Base-by-base conservation (phyloP, 139 green algal species). In the Pseudopediastrum boryanum region DNA sequence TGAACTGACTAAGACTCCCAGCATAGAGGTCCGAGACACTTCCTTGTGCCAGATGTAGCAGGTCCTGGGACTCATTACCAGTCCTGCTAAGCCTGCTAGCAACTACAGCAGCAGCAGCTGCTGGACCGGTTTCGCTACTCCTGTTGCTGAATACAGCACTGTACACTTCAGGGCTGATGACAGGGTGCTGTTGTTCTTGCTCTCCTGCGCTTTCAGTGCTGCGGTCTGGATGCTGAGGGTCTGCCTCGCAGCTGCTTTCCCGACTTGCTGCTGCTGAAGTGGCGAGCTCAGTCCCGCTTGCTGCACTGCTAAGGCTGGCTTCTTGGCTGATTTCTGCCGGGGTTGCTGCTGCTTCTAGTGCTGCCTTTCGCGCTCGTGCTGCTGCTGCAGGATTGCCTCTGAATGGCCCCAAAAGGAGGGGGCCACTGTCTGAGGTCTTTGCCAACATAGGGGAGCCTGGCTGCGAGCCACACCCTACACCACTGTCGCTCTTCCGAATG, bases 331-430 rank as follows among this genome's bases (percentile, higher is more conserved):
- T 9, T 41, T 23, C 29, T 29, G 61, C 61, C 16, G 33, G 29
- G 13, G 61, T 50, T 64, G 69, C 48, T 21, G 59, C 23, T 51
- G 69, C 69, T 66, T 48, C 69, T 44, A 50, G 46, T 36, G 69
- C 48, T 42, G 69, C 38, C n/a, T n/a, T n/a, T n/a, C n/a, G n/a
- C n/a, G n/a, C n/a, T n/a, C n/a, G n/a, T n/a, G n/a, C n/a, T n/a
- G n/a, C n/a, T n/a, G n/a, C n/a, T n/a, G n/a, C n/a, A n/a, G n/a
- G n/a, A n/a, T n/a, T n/a, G n/a, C n/a, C n/a, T n/a, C n/a, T n/a
- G n/a, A n/a, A n/a, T n/a, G n/a, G n/a, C n/a, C n/a, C n/a, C n/a
- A n/a, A n/a, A n/a, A n/a, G n/a, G n/a, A n/a, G n/a, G n/a, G n/a
- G n/a, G n/a, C n/a, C n/a, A n/a, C n/a, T n/a, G n/a, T n/a, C n/a